Conservation (phyloP, 2,329 filamentous ascomycete species). For the Claviceps monticola region DNA sequence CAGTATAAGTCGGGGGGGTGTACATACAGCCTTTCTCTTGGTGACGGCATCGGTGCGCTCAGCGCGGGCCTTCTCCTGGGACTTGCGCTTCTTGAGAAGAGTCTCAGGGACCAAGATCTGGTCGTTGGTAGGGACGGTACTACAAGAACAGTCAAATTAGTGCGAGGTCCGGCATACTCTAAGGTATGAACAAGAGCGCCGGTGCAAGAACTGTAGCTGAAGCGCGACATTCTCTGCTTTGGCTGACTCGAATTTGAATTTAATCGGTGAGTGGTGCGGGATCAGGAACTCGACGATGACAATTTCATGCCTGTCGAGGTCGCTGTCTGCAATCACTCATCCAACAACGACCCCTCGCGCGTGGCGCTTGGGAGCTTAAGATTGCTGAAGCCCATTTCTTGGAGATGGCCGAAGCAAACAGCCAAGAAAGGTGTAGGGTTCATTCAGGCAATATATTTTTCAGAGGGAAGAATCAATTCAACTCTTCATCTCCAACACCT, state of each 20-base stretch:
- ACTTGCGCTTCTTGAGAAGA: conserved; percentile 99
- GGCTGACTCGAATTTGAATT: conserved; percentile 72
- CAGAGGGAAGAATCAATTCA: conserved; percentile 46
- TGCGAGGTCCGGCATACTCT: conserved; percentile 56
- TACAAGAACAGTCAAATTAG: conserved; percentile 55
- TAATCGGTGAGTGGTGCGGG: conserved; percentile 53
- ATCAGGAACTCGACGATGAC: conserved; percentile 1
- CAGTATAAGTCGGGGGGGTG: conserved; percentile 19
- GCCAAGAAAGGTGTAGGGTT: background rate
- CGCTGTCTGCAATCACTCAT: conserved; percentile 37
- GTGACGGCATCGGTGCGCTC: conserved; percentile 65
- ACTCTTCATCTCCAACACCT: conserved; percentile 71
- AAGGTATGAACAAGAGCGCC: conserved; percentile 54
- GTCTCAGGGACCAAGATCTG: conserved; percentile 98
- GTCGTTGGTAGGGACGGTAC: conserved; percentile 84
- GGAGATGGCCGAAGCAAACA: conserved; percentile 15
- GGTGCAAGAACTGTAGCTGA: conserved; percentile 86
- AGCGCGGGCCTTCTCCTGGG: conserved; percentile 96
- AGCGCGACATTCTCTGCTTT: conserved; percentile 83
- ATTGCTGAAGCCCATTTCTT: conserved; percentile 15
- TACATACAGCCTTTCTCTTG: conserved; percentile 82
- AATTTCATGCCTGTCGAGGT: background rate
- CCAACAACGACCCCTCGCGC: conserved; percentile 57
- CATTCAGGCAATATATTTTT: conserved; percentile 53
- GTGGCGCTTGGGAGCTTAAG: conserved; percentile 24